Evolutionary conservation across 257 asterid species (phyloP), one percentile per base, ranked within the genome.

Genomic region (Agastache rugosa): DNA sequence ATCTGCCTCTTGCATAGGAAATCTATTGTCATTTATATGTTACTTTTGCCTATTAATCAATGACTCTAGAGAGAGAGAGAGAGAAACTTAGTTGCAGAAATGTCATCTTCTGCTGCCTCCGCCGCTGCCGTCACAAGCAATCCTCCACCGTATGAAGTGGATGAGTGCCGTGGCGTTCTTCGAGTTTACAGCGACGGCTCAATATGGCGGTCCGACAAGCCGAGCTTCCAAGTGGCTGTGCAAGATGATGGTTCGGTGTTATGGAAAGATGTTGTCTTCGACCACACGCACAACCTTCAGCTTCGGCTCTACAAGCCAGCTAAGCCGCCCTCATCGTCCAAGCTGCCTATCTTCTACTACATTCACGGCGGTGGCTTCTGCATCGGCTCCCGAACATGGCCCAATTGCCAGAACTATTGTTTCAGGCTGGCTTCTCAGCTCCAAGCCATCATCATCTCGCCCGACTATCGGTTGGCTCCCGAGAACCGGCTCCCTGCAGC

Each of bases 291-390:
- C 67, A 34, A 64, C 62, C 93, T 91, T 48, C 89, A 85, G 74
- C 97, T 87, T 66, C 91, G 91, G 66, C 87, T 91, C 53, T 91
- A 89, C 83, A 91, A 87, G 83, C 96, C 93, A 72, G 84, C 88
- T 61, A 51, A 60, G 0, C 47, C 85, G 0, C 31, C 84, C 55
- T 48, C 58, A 0, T 20, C 81, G 5, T 3, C 83, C 35, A 89
- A 87, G 82, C 89, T 91, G 39, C 94, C 97, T 0, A 67, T 91
- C 54, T 84, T 87, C 76, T 91, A 79, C 82, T 91, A 86, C 79
- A 82, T 89, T 35, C 97, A 89, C 29, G 96, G 97, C 1, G 96
- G 96, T 1, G 94, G 97, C 14, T 91, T 89, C 50, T 91, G 96
- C 82, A 85, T 89, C 20, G 91, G 92, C 80, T 87, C 91, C 10